Conservation (phyloP, 208 protist genomes). For the Giardia muris region DNA sequence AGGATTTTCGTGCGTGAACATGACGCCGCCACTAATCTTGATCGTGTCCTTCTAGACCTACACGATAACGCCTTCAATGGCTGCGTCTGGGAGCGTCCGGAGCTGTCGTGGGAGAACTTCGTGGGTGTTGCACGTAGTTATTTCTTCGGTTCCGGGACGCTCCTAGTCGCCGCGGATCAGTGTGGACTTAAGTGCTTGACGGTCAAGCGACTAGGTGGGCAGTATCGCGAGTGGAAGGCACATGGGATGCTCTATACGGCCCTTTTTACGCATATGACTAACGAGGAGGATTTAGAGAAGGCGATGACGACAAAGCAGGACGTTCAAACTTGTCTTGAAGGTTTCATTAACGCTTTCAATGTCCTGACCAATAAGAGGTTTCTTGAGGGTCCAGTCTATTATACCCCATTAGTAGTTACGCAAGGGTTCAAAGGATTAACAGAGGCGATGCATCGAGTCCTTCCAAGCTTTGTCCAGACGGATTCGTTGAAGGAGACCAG, state of each 20-base stretch:
- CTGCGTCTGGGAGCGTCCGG: slow-evolving; percentile 3
- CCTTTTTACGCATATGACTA: background rate
- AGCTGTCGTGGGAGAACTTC: background rate
- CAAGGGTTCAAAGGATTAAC: no score
- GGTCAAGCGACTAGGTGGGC: background rate
- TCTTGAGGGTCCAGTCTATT: no score
- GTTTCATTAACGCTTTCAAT: background rate
- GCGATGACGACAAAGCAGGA: background rate
- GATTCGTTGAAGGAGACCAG: no score
- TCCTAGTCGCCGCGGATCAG: background rate
- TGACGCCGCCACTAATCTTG: background rate
- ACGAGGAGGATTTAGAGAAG: background rate
- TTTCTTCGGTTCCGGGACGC: background rate
- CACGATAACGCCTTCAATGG: slow-evolving; percentile 16
- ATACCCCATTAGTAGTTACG: no score
- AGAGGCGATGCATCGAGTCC: no score
- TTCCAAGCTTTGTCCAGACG: no score
- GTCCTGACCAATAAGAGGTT: no score
- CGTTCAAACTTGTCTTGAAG: background rate
- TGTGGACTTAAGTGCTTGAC: background rate
- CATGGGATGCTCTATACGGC: background rate
- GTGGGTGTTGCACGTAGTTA: background rate
- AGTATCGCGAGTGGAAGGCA: background rate
- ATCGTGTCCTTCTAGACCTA: background rate
- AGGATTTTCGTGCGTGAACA: slow-evolving; percentile 21